Evolutionary conservation across 2,329 filamentous ascomycete genomes (phyloP).

Genomic region (Lasiodiplodia citricola): DNA sequence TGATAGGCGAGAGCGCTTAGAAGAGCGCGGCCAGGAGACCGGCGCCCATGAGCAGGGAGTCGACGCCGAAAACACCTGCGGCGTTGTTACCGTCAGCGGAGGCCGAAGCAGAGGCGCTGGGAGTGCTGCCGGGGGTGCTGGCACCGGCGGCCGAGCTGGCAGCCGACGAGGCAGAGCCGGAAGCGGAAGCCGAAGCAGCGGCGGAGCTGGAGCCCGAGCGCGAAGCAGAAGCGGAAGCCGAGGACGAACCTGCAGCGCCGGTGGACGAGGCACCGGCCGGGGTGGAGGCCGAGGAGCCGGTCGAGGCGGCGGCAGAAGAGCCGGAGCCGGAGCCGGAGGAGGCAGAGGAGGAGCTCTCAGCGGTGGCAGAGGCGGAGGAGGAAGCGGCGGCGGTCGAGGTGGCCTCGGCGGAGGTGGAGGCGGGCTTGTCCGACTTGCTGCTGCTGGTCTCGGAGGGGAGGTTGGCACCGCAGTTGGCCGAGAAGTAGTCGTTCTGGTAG

Average conservation of each 20-base stretch:
- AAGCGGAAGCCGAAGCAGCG: not conserved
- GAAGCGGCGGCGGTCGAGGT: not conserved
- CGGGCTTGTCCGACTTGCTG: conserved; percentile 10
- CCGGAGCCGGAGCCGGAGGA: not conserved
- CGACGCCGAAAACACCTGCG: not conserved
- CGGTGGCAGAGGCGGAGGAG: not conserved
- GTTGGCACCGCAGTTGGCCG: conserved; percentile 20
- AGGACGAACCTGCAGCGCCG: not conserved
- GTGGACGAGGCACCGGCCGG: not conserved
- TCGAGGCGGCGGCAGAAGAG: not conserved
- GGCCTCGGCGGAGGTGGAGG: conserved; percentile 13
- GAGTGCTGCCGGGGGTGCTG: not conserved
- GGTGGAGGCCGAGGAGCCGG: not conserved
- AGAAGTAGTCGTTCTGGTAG: conserved; percentile 23
- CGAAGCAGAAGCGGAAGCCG: not conserved
- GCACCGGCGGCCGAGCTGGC: not conserved
- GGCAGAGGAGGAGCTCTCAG: not conserved
- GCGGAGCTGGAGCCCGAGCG: not conserved
- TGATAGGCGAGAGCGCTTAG: not conserved
- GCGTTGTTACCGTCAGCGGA: not conserved
- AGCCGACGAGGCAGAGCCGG: not conserved
- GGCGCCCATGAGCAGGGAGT: conserved; percentile 11
- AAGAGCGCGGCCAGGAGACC: conserved; percentile 18
- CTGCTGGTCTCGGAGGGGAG: conserved; percentile 7
- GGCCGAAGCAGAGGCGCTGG: not conserved